These are phyloP conservation scores for Penicillium rolfsii DNA, from an alignment of 2,329 filamentous ascomycete species.

Conservation along the genomic window DNA sequence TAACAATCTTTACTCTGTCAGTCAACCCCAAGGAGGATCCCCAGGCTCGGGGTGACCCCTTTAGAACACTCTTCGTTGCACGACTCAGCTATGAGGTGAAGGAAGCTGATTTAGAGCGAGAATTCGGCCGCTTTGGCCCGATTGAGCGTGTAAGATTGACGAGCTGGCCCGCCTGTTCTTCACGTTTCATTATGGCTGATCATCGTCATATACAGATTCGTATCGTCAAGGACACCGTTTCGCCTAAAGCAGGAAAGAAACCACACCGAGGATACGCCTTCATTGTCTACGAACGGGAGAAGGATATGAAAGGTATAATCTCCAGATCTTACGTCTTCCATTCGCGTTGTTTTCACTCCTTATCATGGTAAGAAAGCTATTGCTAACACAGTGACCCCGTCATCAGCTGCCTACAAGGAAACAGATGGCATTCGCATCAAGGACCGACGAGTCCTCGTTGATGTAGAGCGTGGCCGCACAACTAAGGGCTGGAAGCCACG, in stretches of 20 bases:
- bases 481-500: constrained; percentile 92
- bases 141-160: constrained; percentile 79
- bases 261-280: constrained; percentile 91
- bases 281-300: constrained; percentile 93
- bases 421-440: constrained; percentile 90
- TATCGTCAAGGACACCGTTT: constrained; percentile 72
- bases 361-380: constrained; percentile 25
- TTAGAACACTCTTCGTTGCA: constrained; percentile 91
- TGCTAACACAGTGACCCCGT: constrained; percentile 48
- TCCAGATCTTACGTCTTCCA: constrained; percentile 14
- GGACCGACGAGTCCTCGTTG: constrained; percentile 87
- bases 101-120: constrained; percentile 85
- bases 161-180: not conserved
- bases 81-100: constrained; percentile 87
- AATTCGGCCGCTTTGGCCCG: constrained; percentile 90
- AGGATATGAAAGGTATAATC: constrained; percentile 93
- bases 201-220: constrained; percentile 66
- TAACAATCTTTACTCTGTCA: constrained; percentile 40
- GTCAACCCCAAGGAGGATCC: constrained; percentile 83
- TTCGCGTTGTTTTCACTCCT: not conserved
- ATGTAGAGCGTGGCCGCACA: constrained; percentile 93
- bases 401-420: constrained; percentile 85
- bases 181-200: constrained; percentile 6
- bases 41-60: constrained; percentile 89
- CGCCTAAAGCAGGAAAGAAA: constrained; percentile 77